Base-by-base conservation (phyloP, 345 rosid genomes). In the Erucastrum elatum region DNA sequence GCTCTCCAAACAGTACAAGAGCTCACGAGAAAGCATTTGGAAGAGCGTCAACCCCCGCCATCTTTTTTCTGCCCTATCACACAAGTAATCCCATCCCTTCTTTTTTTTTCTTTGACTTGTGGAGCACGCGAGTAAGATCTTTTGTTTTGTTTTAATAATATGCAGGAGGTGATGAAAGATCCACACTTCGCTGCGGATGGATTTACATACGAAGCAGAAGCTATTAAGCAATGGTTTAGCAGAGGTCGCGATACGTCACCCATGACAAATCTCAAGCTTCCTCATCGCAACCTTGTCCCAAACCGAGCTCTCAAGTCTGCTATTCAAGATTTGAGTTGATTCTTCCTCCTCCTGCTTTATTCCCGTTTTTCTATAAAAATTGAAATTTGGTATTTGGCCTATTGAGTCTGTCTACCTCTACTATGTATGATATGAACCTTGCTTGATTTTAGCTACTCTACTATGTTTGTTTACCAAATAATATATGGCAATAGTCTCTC, bases 121-220 rank as follows among this genome's bases (percentile, higher is more conserved):
- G 3, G 13, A 41, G 13, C 51, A 77, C 59, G 4, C 31, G 4
- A 29, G 31, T 2, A 29, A 29, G 31, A 3, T 4, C 3, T 29
- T 29, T 29, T 29, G 3, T 4, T 29, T 29, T 34, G 12, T 6
- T 25, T 25, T 26, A 1, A 1, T 7, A 21, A 21, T 8, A 26
- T 26, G 65, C 58, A 79, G 75, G 82, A 79, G 13, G 37, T 79
- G 8, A 93, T 91, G 94, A 74, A 49, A 81, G 87, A 91, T 67
- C 96, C 94, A 26, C 84, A 80, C 13, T 74, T 91, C 12, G 87
- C 94, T 4, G 96, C 93, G 0, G 98, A 91, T 70, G 96, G 98
- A 6, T 81, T 53, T 71, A 89, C 93, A 0, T 93, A 93, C 12
- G 96, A 90, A 84, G 86, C 82, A 63, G 80, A 83, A 71, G 85